Percentiles rank a stretch among this genome's conserved stretches.
Evolutionary conservation across 371 early-diverging fungal species (phyloP).

Genomic region (Mortierella sp.): DNA sequence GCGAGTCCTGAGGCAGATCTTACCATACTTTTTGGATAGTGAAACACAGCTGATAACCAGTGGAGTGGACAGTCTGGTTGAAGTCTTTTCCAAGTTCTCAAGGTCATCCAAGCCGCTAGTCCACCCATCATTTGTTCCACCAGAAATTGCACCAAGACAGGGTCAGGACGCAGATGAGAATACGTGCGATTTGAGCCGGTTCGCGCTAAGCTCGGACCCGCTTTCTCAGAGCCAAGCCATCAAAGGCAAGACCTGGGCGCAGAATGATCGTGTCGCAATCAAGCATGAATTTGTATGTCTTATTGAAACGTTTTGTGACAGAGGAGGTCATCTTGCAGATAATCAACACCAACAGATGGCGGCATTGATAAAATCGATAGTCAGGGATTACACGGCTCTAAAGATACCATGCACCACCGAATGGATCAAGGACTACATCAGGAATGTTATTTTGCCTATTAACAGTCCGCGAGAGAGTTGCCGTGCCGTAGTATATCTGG

Average conservation of each 20-base stretch:
- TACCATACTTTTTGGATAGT: slow-evolving; percentile 61
- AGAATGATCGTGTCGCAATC: slow-evolving; percentile 73
- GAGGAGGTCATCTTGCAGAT: slow-evolving; percentile 64
- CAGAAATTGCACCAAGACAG: slow-evolving; percentile 22
- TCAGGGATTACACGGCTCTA: slow-evolving; percentile 65
- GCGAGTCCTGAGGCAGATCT: slow-evolving; percentile 61
- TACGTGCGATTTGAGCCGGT: slow-evolving; percentile 28
- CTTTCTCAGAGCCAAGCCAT: slow-evolving; percentile 23
- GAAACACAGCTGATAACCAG: slow-evolving; percentile 61
- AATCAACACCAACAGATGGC: slow-evolving; percentile 68
- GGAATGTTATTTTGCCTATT: slow-evolving; percentile 48
- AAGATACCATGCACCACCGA: slow-evolving; percentile 63
- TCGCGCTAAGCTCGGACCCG: slow-evolving; percentile 14
- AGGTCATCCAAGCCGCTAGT: slow-evolving; percentile 64
- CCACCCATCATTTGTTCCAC: slow-evolving; percentile 26
- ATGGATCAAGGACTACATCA: slow-evolving; percentile 70
- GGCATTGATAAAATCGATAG: slow-evolving; percentile 61
- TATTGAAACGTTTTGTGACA: slow-evolving; percentile 63
- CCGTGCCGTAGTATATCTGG: slow-evolving; percentile 60
- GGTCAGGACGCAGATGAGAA: slow-evolving; percentile 9
- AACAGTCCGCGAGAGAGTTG: slow-evolving; percentile 58
- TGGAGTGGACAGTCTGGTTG: slow-evolving; percentile 68
- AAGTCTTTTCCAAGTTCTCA: slow-evolving; percentile 68
- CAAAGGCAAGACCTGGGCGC: slow-evolving; percentile 76
- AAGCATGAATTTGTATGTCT: slow-evolving; percentile 69